phyloP scores from a whole-genome alignment of 768 basidiomycete species.

The Pleurotus pulmonarius region DNA sequence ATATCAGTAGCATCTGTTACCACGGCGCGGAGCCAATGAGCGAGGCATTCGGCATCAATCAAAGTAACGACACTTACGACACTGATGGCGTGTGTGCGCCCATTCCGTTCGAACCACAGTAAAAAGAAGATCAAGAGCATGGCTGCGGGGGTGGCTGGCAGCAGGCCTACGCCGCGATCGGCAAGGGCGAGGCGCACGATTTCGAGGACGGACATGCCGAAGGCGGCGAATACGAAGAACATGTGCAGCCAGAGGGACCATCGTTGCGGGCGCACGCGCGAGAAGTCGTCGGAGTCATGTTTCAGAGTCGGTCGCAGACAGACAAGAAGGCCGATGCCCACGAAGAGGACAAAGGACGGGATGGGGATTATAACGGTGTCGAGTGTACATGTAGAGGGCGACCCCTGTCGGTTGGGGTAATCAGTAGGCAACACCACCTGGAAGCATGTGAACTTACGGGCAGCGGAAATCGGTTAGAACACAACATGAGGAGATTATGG shows the following conservation, averaged over 20 bases:
- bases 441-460: conserved; percentile 11
- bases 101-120: conserved; percentile 15
- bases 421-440: background rate
- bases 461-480: conserved; percentile 14
- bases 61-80: conserved; percentile 13
- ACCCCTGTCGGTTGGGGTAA: conserved; percentile 16
- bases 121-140: conserved; percentile 15
- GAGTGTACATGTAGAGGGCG: conserved; percentile 26
- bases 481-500: conserved; percentile 13
- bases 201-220: conserved; percentile 26
- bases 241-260: conserved; percentile 23
- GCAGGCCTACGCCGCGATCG: conserved; percentile 23
- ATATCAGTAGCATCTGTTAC: conserved; percentile 16
- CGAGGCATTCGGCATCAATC: background rate
- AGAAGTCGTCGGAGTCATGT: conserved; percentile 1
- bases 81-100: conserved; percentile 12
- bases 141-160: conserved; percentile 19
- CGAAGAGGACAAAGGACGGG: conserved; percentile 22
- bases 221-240: conserved; percentile 18
- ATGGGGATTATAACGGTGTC: conserved; percentile 24
- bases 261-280: conserved; percentile 1
- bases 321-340: conserved; percentile 9
- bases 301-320: background rate
- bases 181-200: conserved; percentile 21
- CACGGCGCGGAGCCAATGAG: background rate